These are phyloP conservation scores for Leccinum aurantiacum DNA, from an alignment of 768 basidiomycete genomes.

Conservation along the genomic window DNA sequence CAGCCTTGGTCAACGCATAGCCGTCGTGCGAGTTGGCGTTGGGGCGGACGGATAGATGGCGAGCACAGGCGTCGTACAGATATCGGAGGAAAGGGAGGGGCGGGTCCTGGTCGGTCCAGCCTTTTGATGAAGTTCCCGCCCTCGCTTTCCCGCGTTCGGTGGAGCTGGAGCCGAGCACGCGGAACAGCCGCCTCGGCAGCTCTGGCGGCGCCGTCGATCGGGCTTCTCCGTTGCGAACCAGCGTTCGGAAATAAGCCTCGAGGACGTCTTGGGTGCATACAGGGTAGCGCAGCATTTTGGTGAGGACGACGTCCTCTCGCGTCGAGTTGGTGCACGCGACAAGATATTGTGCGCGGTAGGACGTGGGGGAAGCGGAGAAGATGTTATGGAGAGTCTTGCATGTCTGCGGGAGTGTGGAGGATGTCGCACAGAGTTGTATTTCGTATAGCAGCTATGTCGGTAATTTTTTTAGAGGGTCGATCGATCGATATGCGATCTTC, in stretches of 20 bases:
- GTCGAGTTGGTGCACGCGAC: slow-evolving; percentile 31
- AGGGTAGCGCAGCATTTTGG: slow-evolving; percentile 48
- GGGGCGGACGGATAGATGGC: slow-evolving; percentile 41
- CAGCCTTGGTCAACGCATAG: slow-evolving; percentile 80
- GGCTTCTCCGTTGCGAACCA: neutral
- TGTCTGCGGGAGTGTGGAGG: slow-evolving; percentile 58
- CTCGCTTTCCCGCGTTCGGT: no score
- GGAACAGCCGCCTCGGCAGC: slow-evolving; percentile 70
- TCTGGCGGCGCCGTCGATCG: slow-evolving; percentile 34
- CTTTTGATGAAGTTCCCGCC: neutral
- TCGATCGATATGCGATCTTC: neutral
- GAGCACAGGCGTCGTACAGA: slow-evolving; percentile 40
- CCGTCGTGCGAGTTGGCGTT: slow-evolving; percentile 71
- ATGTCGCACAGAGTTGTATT: slow-evolving; percentile 70
- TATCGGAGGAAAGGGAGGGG: slow-evolving; percentile 66
- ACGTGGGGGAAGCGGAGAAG: slow-evolving; percentile 54
- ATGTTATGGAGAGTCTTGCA: slow-evolving; percentile 53
- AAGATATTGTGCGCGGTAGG: slow-evolving; percentile 70
- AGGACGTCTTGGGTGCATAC: slow-evolving; percentile 41
- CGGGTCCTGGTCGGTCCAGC: slow-evolving; percentile 50
- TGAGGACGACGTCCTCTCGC: slow-evolving; percentile 32
- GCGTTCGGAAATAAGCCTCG: slow-evolving; percentile 43
- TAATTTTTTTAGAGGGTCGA: neutral
- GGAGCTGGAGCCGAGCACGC: slow-evolving; percentile 10
- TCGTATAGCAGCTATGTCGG: slow-evolving; percentile 70